phyloP scores from a whole-genome alignment of 2,329 filamentous ascomycete genomes.

The Fusarium newnesense region DNA sequence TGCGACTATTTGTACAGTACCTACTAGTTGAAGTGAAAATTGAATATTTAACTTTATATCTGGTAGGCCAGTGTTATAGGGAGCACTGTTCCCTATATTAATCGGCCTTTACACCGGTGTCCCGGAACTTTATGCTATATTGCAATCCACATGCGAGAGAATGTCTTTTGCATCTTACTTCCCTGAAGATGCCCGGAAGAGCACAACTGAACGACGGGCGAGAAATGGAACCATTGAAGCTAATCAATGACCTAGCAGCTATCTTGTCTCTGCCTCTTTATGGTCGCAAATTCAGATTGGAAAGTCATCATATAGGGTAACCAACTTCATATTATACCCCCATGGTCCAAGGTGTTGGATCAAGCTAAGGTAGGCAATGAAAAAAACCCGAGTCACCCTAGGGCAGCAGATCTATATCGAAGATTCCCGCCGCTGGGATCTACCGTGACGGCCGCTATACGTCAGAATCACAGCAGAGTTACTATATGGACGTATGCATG shows the following conservation, averaged over 20 bases:
- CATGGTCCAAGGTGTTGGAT: neutral
- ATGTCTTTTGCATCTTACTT: neutral
- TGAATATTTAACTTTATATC: no score
- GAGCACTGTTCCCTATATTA: neutral
- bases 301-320: slow-evolving; percentile 2
- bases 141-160: neutral
- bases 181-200: neutral
- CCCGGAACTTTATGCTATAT: neutral
- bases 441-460: neutral
- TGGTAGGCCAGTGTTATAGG: neutral
- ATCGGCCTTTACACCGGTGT: neutral
- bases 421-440: neutral
- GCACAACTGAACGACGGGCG: no score
- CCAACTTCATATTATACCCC: neutral
- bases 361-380: neutral
- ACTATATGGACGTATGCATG: slow-evolving; percentile 4
- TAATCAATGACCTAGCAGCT: neutral
- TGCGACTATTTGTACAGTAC: no score
- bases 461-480: slow-evolving; percentile 25
- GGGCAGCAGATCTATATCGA: neutral
- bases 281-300: neutral
- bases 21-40: neutral
- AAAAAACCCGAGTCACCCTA: neutral
- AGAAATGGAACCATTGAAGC: neutral
- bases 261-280: neutral